These are phyloP conservation scores for Candida sakaeoensis DNA, from an alignment of 805 yeast genomes.

Conservation along the genomic window DNA sequence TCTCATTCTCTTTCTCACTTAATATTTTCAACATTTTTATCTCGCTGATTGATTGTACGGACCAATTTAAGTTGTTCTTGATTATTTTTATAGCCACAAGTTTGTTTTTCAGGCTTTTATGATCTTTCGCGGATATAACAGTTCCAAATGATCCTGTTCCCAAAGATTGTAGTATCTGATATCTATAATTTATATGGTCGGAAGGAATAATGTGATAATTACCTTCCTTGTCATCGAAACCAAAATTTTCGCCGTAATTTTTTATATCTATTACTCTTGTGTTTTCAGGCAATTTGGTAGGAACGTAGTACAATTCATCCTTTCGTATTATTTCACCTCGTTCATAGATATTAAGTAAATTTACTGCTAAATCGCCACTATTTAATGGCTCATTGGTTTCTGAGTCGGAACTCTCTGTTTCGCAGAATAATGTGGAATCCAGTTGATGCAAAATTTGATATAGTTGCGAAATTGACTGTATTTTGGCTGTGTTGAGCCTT, in stretches of 20 bases:
- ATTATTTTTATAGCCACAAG: conserved; percentile 74
- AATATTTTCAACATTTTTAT: conserved; percentile 61
- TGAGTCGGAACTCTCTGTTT: not conserved
- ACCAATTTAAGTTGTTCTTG: conserved; percentile 68
- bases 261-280: conserved; percentile 28
- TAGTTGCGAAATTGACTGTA: conserved; percentile 14
- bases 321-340: conserved; percentile 55
- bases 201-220: conserved; percentile 53
- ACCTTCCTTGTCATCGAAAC: conserved; percentile 68
- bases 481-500: not conserved
- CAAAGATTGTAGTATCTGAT: conserved; percentile 53
- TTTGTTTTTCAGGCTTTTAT: conserved; percentile 41
- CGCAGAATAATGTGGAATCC: conserved; percentile 25
- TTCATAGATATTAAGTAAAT: conserved; percentile 49
- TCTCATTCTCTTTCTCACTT: conserved; percentile 16
- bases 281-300: conserved; percentile 20
- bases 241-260: conserved; percentile 49
- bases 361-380: conserved; percentile 4
- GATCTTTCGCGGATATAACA: conserved; percentile 68
- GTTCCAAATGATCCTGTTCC: conserved; percentile 86
- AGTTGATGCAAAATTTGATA: conserved; percentile 19
- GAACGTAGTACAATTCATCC: conserved; percentile 48
- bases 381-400: conserved; percentile 5
- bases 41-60: conserved; percentile 74
- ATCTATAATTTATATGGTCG: conserved; percentile 77